Conservation (phyloP, 2,329 filamentous ascomycete genomes). For the Coniochaeta hoffmannii region DNA sequence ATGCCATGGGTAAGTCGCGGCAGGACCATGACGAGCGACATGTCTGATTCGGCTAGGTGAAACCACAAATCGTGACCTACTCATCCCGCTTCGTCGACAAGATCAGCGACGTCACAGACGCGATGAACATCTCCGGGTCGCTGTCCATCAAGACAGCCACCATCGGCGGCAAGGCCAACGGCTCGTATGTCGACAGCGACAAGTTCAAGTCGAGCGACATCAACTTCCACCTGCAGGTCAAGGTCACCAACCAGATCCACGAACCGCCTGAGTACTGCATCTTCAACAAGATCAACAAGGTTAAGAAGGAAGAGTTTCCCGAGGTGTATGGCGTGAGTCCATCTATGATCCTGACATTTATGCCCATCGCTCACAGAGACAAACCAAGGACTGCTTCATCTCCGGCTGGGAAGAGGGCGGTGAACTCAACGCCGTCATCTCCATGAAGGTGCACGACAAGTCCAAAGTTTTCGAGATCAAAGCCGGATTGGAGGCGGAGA, state of each 20-base stretch:
- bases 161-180: not conserved
- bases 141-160: not conserved
- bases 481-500: not conserved
- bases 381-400: not conserved
- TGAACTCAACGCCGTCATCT: not conserved
- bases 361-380: too few relatives aligned
- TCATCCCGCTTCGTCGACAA: not conserved
- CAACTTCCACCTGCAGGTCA: not conserved
- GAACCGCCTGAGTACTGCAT: too few relatives aligned
- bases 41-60: too few relatives aligned
- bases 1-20: too few relatives aligned
- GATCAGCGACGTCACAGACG: not conserved
- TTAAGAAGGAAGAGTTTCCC: too few relatives aligned
- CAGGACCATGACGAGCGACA: too few relatives aligned
- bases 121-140: not conserved
- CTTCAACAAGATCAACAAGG: not conserved
- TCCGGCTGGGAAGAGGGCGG: not conserved
- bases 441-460: not conserved
- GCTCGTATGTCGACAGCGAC: not conserved
- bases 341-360: too few relatives aligned
- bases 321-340: not conserved
- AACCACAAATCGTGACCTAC: not conserved
- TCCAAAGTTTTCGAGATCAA: not conserved
- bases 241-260: not conserved
- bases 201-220: not conserved